Conservation (phyloP, 2,329 filamentous ascomycete genomes). For the Exophiala phaeomuriformis region DNA sequence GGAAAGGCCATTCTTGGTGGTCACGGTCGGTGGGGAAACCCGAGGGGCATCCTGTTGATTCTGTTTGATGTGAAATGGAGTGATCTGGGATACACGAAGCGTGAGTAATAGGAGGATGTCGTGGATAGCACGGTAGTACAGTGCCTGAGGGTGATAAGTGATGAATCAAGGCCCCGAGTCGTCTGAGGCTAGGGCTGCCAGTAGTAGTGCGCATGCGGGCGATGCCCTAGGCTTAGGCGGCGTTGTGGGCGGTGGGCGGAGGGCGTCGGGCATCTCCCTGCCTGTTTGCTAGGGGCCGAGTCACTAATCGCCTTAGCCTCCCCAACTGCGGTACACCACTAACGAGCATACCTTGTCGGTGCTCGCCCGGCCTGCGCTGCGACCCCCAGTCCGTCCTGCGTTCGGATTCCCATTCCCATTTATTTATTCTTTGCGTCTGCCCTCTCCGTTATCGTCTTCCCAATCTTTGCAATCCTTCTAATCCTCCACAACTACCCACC, state of each 20-base stretch:
- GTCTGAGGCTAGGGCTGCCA: too few relatives aligned
- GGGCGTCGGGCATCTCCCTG: too few relatives aligned
- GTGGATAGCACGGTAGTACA: too few relatives aligned
- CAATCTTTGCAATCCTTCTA: background rate
- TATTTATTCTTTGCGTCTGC: slow-evolving; percentile 5
- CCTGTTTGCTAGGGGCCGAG: too few relatives aligned
- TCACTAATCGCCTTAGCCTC: too few relatives aligned
- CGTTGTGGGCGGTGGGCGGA: too few relatives aligned
- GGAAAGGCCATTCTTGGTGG: background rate
- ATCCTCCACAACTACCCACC: background rate
- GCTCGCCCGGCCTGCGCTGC: background rate
- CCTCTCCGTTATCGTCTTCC: slow-evolving; percentile 3
- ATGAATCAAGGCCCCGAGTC: too few relatives aligned
- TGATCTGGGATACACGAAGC: background rate
- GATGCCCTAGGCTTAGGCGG: too few relatives aligned
- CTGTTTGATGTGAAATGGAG: background rate
- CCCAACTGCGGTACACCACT: background rate
- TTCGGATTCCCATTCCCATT: background rate
- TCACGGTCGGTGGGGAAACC: background rate
- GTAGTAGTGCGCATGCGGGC: too few relatives aligned
- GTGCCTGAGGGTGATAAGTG: too few relatives aligned
- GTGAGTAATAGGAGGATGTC: too few relatives aligned
- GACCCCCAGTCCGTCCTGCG: background rate
- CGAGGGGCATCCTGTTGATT: background rate
- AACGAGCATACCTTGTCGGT: background rate